phyloP scores from a whole-genome alignment of 1,139 yeast genomes.

The Diutina siamensis region DNA sequence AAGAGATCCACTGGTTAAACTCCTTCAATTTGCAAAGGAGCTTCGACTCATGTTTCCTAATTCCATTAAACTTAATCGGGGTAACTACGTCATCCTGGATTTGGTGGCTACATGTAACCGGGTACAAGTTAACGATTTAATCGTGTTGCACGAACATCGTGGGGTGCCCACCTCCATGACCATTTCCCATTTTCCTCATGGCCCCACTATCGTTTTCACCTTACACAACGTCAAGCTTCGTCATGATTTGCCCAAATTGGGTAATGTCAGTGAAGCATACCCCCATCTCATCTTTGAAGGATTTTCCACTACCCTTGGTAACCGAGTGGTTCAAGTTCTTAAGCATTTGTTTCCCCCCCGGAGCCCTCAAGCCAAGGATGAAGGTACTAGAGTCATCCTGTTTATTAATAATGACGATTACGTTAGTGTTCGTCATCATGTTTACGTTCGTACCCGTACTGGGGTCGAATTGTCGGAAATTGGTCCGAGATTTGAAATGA shows the following conservation, averaged over 20 bases:
- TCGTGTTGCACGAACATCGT: conserved; percentile 88
- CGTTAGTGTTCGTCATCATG: conserved; percentile 89
- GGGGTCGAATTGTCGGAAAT: conserved; percentile 89
- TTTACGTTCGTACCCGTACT: conserved; percentile 80
- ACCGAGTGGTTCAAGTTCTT: conserved; percentile 67
- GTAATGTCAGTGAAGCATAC: conserved; percentile 81
- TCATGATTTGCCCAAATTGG: conserved; percentile 81
- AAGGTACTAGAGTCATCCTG: conserved; percentile 78
- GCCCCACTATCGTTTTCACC: conserved; percentile 92
- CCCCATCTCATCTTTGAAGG: conserved; percentile 93
- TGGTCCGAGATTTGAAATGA: conserved; percentile 98
- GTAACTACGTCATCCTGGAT: conserved; percentile 80
- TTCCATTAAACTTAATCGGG: conserved; percentile 80
- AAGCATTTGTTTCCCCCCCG: conserved; percentile 85
- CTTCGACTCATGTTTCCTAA: conserved; percentile 83
- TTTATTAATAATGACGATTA: conserved; percentile 87
- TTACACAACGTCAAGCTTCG: conserved; percentile 88
- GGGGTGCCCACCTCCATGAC: conserved; percentile 96
- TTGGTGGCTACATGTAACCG: conserved; percentile 72
- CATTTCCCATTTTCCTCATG: conserved; percentile 92
- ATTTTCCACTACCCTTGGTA: conserved; percentile 74
- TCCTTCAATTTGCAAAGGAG: conserved; percentile 89
- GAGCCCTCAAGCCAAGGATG: conserved; percentile 66
- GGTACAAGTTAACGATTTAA: conserved; percentile 64
- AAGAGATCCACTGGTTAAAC: conserved; percentile 76